Base-by-base conservation (phyloP, 768 basidiomycete genomes). In the Tricholoma sp. region DNA sequence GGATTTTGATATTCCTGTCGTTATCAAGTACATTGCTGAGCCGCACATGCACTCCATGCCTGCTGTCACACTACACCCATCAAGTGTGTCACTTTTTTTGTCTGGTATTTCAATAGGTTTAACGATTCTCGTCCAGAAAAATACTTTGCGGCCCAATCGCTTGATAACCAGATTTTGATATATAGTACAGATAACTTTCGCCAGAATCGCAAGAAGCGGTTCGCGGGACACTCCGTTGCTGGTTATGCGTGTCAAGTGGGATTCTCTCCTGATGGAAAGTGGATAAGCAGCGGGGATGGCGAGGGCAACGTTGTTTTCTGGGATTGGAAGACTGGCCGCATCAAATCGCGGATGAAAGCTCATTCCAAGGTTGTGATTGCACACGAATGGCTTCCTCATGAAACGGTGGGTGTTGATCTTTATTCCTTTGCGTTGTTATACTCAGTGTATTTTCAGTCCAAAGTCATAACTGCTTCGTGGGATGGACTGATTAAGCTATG, bases 21-120 rank as follows among this genome's bases (percentile, higher is more conserved):
- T 97, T 54, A 98, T 99, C 79, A 99, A 99, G 72, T 97, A 98
- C 71, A 98, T 98, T 58, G 96, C 97, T 18, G 97, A 99, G 71
- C 97, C 97, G 3, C 87, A 94, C 68, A 98, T 99, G 97, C 95
- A 99, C 74, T 97, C 94, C 16, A 98, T 99, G 95, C 97, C 97
- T 6, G 91, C 97, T 16, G 95, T 98, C 49, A 95, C 94, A 5
- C 73, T 96, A 24, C 94, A 98, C 71, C 96, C 97, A 21, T 95
- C 86, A 56, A 89, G 96, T 98, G 69, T 56, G 94, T 84, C 39
- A 27, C 53, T 11, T 35, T 55, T n/a, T 56, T 55, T 56, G 49
- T 37, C 7, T 47, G 56, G 12, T n/a, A 45, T 46, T 8, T n/a
- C 24, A 16, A 16, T 27, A 37, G 51, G 37, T 54, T 51, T 55